Evolutionary conservation across 305 asterid species (phyloP).

Genomic region (Salvia sclarea): DNA sequence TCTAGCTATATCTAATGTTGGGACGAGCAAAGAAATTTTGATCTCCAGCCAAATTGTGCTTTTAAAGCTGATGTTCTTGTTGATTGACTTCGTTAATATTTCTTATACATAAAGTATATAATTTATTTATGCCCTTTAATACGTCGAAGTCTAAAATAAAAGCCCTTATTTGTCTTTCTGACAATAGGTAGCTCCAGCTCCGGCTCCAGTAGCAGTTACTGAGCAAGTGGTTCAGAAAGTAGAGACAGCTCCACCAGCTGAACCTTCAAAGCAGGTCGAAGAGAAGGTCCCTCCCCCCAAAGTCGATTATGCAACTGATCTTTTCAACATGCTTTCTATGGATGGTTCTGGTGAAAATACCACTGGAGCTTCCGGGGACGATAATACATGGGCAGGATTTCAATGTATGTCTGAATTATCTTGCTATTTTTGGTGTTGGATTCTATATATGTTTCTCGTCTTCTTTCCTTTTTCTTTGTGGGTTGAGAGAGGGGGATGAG

Average conservation of each 20-base stretch:
- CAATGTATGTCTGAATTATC: constrained; percentile 65
- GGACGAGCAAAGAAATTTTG: constrained; percentile 6
- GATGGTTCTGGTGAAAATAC: constrained; percentile 67
- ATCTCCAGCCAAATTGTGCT: constrained; percentile 2
- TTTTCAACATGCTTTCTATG: constrained; percentile 88
- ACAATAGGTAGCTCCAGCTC: constrained; percentile 70
- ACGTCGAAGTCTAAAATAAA: constrained; percentile 5
- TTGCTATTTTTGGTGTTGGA: constrained; percentile 17
- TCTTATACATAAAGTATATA: not conserved
- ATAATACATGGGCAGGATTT: constrained; percentile 89
- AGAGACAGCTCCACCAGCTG: constrained; percentile 51
- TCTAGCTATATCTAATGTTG: not conserved
- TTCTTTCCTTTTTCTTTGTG: not conserved
- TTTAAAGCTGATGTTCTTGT: constrained; percentile 11
- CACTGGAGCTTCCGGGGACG: constrained; percentile 64
- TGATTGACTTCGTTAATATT: not conserved
- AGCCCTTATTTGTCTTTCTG: constrained; percentile 34
- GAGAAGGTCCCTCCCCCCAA: constrained; percentile 60
- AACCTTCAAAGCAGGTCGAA: constrained; percentile 48
- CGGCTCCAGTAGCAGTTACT: constrained; percentile 54
- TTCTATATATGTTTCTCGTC: not conserved
- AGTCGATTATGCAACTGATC: constrained; percentile 94
- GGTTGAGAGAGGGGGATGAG: not conserved
- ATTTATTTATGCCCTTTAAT: not conserved
- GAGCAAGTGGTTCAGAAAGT: constrained; percentile 59